Percentiles rank a stretch among this genome's conserved stretches.
Evolutionary conservation across 2,329 filamentous ascomycete species (phyloP).

Genomic region (Fusarium tjaetaba): DNA sequence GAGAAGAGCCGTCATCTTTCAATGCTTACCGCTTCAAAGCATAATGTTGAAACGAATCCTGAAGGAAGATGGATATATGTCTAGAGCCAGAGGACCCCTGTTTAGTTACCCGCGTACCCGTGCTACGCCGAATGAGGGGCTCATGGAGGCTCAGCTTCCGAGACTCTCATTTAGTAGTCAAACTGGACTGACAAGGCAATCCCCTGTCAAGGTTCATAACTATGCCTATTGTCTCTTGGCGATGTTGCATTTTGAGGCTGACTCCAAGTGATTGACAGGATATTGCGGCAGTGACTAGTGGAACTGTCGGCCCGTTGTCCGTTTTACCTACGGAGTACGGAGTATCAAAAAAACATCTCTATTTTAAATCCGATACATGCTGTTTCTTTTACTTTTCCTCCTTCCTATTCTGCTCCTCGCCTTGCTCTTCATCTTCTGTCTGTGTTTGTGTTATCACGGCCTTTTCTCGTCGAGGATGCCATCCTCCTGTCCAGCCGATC

Average conservation of each 20-base stretch:
- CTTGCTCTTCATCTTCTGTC: conserved; percentile 10
- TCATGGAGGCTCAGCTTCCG: conserved; percentile 19
- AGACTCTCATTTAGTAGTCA: not conserved
- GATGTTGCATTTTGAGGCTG: not conserved
- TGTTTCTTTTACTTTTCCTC: not conserved
- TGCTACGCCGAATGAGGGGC: conserved; percentile 5
- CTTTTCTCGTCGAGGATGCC: conserved; percentile 33
- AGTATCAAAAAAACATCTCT: not conserved
- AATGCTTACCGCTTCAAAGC: not conserved
- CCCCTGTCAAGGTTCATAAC: not conserved
- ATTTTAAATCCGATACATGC: not conserved
- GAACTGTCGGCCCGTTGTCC: not conserved
- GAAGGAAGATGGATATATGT: not conserved
- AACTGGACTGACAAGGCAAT: not conserved
- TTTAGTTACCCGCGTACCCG: not conserved
- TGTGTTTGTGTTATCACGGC: not conserved
- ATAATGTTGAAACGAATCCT: conserved; percentile 1
- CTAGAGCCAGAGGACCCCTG: conserved; percentile 5
- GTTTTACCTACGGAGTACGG: not conserved
- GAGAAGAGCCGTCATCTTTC: not conserved
- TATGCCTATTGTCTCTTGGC: not conserved
- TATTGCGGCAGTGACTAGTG: not conserved
- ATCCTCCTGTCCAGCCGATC: conserved; percentile 49
- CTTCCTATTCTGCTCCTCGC: not conserved
- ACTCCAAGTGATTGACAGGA: not conserved